These are phyloP conservation scores for Aspergillus conjunctus DNA, from an alignment of 495 filamentous ascomycete genomes.

Conservation along the genomic window DNA sequence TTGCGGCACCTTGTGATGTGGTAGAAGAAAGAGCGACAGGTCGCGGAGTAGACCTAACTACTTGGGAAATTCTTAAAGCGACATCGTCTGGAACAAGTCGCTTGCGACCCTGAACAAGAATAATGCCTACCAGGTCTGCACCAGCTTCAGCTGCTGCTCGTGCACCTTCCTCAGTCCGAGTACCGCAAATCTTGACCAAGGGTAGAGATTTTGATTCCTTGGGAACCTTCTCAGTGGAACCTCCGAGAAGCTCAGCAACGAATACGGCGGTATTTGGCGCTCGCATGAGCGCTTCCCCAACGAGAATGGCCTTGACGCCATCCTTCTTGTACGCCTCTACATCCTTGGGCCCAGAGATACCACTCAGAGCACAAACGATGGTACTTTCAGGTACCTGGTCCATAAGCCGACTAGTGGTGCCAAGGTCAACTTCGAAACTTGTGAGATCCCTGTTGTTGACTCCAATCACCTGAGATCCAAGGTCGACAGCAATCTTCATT, in stretches of 20 bases:
- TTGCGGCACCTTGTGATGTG: slow-evolving; percentile 24
- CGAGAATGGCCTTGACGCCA: slow-evolving; percentile 88
- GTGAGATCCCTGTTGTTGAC: slow-evolving; percentile 97
- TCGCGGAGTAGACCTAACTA: slow-evolving; percentile 63
- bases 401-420: slow-evolving; percentile 89
- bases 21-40: slow-evolving; percentile 46
- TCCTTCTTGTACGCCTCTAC: slow-evolving; percentile 85
- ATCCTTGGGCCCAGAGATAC: slow-evolving; percentile 88
- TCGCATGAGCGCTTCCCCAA: slow-evolving; percentile 95
- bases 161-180: slow-evolving; percentile 79
- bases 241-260: slow-evolving; percentile 76
- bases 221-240: slow-evolving; percentile 36
- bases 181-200: slow-evolving; percentile 97
- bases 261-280: slow-evolving; percentile 78
- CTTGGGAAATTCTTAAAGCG: slow-evolving; percentile 76
- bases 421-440: slow-evolving; percentile 93
- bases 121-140: slow-evolving; percentile 91
- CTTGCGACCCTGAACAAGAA: slow-evolving; percentile 78
- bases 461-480: slow-evolving; percentile 93
- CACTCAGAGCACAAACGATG: slow-evolving; percentile 93
- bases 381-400: slow-evolving; percentile 80
- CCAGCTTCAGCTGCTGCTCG: slow-evolving; percentile 80
- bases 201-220: slow-evolving; percentile 36
- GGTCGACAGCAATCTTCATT: slow-evolving; percentile 81
- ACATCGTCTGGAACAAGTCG: slow-evolving; percentile 75